Conservation (phyloP, 345 rosid genomes). For the Combretum micranthum region DNA sequence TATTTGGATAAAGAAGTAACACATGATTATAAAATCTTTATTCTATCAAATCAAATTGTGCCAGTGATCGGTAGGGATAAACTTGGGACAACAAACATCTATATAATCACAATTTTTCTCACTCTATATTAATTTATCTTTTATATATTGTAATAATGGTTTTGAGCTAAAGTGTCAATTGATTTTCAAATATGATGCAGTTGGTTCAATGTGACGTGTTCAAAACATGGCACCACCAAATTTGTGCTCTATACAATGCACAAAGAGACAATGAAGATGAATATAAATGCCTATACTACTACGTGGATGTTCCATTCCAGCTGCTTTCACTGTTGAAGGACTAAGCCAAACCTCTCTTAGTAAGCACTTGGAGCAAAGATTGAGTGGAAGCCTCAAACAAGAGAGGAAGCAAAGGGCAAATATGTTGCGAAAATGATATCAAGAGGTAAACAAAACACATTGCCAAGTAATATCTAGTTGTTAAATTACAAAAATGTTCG, state of each 20-base stretch:
- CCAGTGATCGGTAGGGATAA: too few species aligned
- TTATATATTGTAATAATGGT: too few species aligned
- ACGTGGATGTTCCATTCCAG: conserved; percentile 52
- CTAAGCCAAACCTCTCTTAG: conserved; percentile 81
- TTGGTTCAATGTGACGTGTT: conserved; percentile 99
- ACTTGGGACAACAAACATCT: too few species aligned
- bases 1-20: too few species aligned
- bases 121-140: too few species aligned
- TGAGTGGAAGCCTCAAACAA: too few species aligned
- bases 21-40: too few species aligned
- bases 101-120: too few species aligned
- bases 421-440: conserved; percentile 49
- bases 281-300: conserved; percentile 91
- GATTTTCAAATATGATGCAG: conserved; percentile 32
- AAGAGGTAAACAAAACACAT: conserved; percentile 57
- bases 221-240: too few species aligned
- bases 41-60: too few species aligned
- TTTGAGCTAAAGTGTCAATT: too few species aligned
- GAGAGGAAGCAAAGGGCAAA: conserved; percentile 90
- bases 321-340: conserved; percentile 83
- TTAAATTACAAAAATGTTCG: not conserved
- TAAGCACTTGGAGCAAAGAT: conserved; percentile 89
- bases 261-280: conserved; percentile 83
- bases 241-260: conserved; percentile 86
- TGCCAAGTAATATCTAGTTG: not conserved